phyloP scores from a whole-genome alignment of 352 stramenopile genomes.

The Phytophthora gonapodyides region DNA sequence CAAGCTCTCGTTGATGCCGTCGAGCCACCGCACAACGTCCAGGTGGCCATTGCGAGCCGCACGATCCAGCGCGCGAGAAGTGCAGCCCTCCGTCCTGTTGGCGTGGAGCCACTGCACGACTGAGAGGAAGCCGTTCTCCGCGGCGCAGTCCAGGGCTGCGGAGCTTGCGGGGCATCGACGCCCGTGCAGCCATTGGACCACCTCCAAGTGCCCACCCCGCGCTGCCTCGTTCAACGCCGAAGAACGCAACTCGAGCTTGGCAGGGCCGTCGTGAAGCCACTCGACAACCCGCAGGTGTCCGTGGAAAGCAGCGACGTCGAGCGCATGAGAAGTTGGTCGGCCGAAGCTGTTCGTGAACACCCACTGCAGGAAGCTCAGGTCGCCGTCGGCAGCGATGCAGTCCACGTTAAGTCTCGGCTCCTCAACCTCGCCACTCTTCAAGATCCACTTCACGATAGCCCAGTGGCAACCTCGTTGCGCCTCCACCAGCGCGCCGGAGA shows the following conservation, averaged over 20 bases:
- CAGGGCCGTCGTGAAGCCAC: constrained; percentile 20
- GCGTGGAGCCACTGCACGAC: constrained; percentile 17
- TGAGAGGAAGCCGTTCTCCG: constrained; percentile 22
- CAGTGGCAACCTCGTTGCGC: constrained; percentile 19
- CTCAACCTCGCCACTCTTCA: constrained; percentile 13
- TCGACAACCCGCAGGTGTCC: constrained; percentile 6
- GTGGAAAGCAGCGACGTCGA: constrained; percentile 19
- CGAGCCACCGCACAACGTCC: constrained; percentile 13
- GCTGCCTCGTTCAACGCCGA: constrained; percentile 17
- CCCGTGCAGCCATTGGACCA: constrained; percentile 23
- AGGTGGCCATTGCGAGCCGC: constrained; percentile 20
- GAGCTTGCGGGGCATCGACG: constrained; percentile 12
- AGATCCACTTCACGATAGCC: constrained; percentile 24
- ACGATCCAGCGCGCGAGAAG: constrained; percentile 11
- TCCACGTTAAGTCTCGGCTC: constrained; percentile 10
- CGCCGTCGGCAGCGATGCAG: constrained; percentile 6
- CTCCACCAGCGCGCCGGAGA: constrained; percentile 9
- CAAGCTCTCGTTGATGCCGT: constrained; percentile 9
- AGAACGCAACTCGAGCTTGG: constrained; percentile 5
- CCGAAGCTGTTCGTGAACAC: constrained; percentile 8
- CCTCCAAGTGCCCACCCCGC: constrained; percentile 13
- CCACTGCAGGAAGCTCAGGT: constrained; percentile 17
- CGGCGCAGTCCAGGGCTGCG: constrained; percentile 23
- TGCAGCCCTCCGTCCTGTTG: constrained; percentile 10
- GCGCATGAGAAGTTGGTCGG: background rate